Evolutionary conservation across 257 asterid genomes (phyloP), one percentile per base, ranked within the genome.

Genomic region (Gardenia jasminoides): DNA sequence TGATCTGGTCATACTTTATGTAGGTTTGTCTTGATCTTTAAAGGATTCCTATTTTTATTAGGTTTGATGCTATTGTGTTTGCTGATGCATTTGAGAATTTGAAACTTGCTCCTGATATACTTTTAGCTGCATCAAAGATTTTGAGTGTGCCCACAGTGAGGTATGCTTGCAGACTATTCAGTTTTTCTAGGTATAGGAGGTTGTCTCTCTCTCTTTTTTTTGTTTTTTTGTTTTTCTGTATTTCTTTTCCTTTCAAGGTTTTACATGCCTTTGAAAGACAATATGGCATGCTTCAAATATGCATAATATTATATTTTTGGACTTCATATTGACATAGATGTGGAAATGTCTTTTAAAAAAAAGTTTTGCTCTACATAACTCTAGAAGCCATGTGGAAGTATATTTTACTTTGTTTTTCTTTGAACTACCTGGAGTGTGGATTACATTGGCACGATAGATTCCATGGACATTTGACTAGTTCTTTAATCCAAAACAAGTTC

Each of bases 21-120:
- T 24, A 33, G 26, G 48, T 79, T 39, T 75, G 1, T 71, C 64
- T 80, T 67, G 54, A 72, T 70, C 67, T 74, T 65, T 10, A 47
- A 33, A 31, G n/a, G 81, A 36, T 46, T 73, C 17, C 44, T 69
- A 46, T 58, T 70, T 52, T 80, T 56, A 73, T 80, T 91, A 95
- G 99, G 97, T 93, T 95, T 87, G 99, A 95, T 83, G 96, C 98
- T 71, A 87, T 95, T 84, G 99, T 95, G 74, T 95, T 98, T 62
- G 99, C 99, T 50, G 98, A 95, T 83, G 93, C 98, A 79, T 95
- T 95, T 83, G 92, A 92, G 84, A 95, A 93, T 83, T 86, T 95
- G 90, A 95, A 95, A 85, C 98, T 98, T 79, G 97, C 99, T n/a
- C 99, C 99, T 62, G 99, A 95, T 84, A 95, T 95, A 83, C 93